Evolutionary conservation across 768 basidiomycete species (phyloP).

Genomic region (Auriculariales sp.): DNA sequence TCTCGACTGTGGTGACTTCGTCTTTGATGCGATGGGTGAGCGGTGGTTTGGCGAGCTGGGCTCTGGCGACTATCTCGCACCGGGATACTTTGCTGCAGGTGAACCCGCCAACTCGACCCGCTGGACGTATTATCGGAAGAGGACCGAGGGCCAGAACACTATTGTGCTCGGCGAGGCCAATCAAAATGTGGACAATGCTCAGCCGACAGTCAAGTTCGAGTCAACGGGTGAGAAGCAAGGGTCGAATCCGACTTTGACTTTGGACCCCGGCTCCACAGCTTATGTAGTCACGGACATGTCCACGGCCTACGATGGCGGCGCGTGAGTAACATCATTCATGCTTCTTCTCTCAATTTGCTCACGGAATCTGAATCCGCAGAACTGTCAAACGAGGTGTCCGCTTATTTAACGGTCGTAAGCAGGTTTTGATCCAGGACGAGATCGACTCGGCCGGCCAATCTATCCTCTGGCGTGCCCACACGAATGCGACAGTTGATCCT

Average conservation of each 20-base stretch:
- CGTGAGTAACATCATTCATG: conserved; percentile 4
- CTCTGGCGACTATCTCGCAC: conserved; percentile 66
- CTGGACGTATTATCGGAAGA: conserved; percentile 92
- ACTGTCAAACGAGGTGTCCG: conserved; percentile 78
- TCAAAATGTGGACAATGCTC: conserved; percentile 54
- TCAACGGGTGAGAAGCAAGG: conserved; percentile 50
- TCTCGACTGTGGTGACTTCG: conserved; percentile 89
- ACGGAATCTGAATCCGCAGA: conserved; percentile 20
- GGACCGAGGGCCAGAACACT: conserved; percentile 96
- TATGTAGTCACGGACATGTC: conserved; percentile 70
- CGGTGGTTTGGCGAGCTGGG: conserved; percentile 95
- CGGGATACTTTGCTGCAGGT: conserved; percentile 54
- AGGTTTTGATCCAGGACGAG: conserved; percentile 91
- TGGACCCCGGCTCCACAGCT: conserved; percentile 58
- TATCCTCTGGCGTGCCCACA: conserved; percentile 88
- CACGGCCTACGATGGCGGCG: conserved; percentile 44
- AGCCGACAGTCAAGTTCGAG: conserved; percentile 44
- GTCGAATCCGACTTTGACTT: conserved; percentile 62
- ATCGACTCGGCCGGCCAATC: conserved; percentile 36
- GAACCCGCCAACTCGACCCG: conserved; percentile 55
- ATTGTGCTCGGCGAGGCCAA: conserved; percentile 61
- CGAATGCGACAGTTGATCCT: conserved; percentile 68
- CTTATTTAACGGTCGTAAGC: conserved; percentile 64
- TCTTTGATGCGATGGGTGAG: conserved; percentile 82
- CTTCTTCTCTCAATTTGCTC: conserved; percentile 5